Conservation (phyloP, 176 grass and related monocot species). For the Phoenix roebelenii region DNA sequence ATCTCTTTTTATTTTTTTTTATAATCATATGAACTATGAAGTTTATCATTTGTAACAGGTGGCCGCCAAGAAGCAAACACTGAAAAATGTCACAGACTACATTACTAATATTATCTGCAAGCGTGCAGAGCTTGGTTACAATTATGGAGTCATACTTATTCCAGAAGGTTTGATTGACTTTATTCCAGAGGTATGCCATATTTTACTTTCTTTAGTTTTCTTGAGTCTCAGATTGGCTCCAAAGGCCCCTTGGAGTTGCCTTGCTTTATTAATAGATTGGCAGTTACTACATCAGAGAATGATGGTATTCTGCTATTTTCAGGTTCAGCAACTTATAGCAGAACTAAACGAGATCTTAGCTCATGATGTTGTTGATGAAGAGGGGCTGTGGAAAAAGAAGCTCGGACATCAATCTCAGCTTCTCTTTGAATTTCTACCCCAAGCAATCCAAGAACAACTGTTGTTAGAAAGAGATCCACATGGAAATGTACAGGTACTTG, state of each 20-base stretch:
- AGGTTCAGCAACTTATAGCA: slow-evolving; percentile 94
- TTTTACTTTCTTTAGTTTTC: not conserved
- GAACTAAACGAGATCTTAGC: slow-evolving; percentile 95
- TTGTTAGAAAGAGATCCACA: slow-evolving; percentile 97
- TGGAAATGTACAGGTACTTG: slow-evolving; percentile 92
- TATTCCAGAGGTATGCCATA: slow-evolving; percentile 72
- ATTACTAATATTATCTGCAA: slow-evolving; percentile 86
- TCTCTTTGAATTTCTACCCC: slow-evolving; percentile 85
- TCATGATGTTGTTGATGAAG: slow-evolving; percentile 85
- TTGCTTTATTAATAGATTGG: too few species aligned
- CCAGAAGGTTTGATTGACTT: slow-evolving; percentile 97
- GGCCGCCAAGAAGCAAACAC: slow-evolving; percentile 75
- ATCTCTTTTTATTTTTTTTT: slow-evolving; percentile 3
- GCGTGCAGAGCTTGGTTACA: slow-evolving; percentile 89
- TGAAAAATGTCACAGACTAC: slow-evolving; percentile 89
- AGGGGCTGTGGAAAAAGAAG: slow-evolving; percentile 81
- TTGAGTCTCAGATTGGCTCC: not conserved
- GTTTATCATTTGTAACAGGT: slow-evolving; percentile 31
- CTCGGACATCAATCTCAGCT: slow-evolving; percentile 43
- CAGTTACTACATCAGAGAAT: too few species aligned
- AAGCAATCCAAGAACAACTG: slow-evolving; percentile 89
- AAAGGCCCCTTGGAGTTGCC: too few species aligned
- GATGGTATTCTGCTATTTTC: not conserved
- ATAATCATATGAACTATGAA: not conserved
- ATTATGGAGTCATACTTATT: slow-evolving; percentile 96